Evolutionary conservation across 2,329 filamentous ascomycete genomes (phyloP).

Genomic region (Phyllosticta citrichinensis): DNA sequence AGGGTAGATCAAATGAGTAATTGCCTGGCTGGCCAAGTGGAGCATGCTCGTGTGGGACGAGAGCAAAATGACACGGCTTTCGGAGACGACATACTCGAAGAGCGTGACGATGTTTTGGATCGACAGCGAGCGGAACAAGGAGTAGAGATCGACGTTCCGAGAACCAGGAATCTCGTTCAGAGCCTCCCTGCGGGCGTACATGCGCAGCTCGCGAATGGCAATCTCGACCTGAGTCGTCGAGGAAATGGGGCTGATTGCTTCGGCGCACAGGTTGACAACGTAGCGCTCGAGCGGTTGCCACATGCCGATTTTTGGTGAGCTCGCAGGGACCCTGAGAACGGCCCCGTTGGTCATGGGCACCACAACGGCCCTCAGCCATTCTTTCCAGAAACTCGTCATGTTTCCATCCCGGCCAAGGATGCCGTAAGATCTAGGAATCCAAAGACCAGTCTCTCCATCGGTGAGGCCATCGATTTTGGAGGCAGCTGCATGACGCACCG

Average conservation of each 20-base stretch:
- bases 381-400: slow-evolving; percentile 92
- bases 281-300: slow-evolving; percentile 97
- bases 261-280: slow-evolving; percentile 91
- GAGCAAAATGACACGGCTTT: slow-evolving; percentile 90
- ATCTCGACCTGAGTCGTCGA: slow-evolving; percentile 96
- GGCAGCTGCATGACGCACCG: slow-evolving; percentile 84
- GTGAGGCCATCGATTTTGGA: slow-evolving; percentile 93
- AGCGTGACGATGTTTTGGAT: slow-evolving; percentile 86
- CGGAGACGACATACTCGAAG: slow-evolving; percentile 85
- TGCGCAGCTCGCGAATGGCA: slow-evolving; percentile 73
- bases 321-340: slow-evolving; percentile 72
- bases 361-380: slow-evolving; percentile 90
- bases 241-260: slow-evolving; percentile 82
- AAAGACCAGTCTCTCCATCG: slow-evolving; percentile 88
- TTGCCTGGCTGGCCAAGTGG: slow-evolving; percentile 80
- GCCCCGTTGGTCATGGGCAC: slow-evolving; percentile 90
- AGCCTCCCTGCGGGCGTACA: slow-evolving; percentile 90
- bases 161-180: slow-evolving; percentile 87
- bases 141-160: slow-evolving; percentile 84
- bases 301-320: slow-evolving; percentile 79
- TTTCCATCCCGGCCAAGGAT: slow-evolving; percentile 76
- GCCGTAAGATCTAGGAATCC: slow-evolving; percentile 89
- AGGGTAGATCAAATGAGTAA: slow-evolving; percentile 77
- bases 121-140: slow-evolving; percentile 79
- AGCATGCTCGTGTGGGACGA: slow-evolving; percentile 96